Evolutionary conservation across 2,329 filamentous ascomycete species (phyloP).

Genomic region (Diaporthe capsici): DNA sequence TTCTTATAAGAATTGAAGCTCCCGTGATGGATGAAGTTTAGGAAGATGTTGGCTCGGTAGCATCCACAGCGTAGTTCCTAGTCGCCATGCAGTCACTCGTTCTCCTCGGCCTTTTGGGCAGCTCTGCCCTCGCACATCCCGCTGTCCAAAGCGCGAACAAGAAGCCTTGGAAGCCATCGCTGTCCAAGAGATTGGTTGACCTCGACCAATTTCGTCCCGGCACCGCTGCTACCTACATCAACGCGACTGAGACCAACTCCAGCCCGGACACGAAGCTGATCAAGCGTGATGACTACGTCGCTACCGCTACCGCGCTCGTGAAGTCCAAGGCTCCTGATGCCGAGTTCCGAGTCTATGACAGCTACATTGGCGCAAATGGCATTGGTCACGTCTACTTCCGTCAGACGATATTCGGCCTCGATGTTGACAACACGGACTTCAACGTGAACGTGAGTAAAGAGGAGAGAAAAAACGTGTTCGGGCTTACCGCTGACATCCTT

Average conservation of each 20-base stretch:
- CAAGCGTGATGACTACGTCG: conserved; percentile 56
- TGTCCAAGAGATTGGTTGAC: conserved; percentile 48
- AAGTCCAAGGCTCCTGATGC: conserved; percentile 54
- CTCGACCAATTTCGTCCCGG: conserved; percentile 51
- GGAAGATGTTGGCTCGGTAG: background rate
- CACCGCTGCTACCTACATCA: conserved; percentile 50
- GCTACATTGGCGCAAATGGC: conserved; percentile 68
- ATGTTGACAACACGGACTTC: conserved; percentile 73
- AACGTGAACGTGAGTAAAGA: conserved; percentile 68
- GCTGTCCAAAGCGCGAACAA: conserved; percentile 4
- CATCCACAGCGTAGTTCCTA: conserved; percentile 9
- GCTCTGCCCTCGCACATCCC: conserved; percentile 34
- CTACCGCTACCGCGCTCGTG: conserved; percentile 60
- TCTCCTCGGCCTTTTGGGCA: conserved; percentile 34
- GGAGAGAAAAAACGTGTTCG: conserved; percentile 28
- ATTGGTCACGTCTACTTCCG: conserved; percentile 72
- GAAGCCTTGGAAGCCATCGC: conserved; percentile 34
- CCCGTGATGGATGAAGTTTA: background rate
- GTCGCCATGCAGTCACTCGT: conserved; percentile 35
- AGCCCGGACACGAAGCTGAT: conserved; percentile 47
- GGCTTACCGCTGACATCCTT: background rate
- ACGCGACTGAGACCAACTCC: conserved; percentile 46
- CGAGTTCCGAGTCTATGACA: conserved; percentile 65
- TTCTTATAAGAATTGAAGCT: conserved; percentile 5
- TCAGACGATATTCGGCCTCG: conserved; percentile 70